phyloP scores from a whole-genome alignment of 257 asterid genomes.

The Ehretia macrophylla region DNA sequence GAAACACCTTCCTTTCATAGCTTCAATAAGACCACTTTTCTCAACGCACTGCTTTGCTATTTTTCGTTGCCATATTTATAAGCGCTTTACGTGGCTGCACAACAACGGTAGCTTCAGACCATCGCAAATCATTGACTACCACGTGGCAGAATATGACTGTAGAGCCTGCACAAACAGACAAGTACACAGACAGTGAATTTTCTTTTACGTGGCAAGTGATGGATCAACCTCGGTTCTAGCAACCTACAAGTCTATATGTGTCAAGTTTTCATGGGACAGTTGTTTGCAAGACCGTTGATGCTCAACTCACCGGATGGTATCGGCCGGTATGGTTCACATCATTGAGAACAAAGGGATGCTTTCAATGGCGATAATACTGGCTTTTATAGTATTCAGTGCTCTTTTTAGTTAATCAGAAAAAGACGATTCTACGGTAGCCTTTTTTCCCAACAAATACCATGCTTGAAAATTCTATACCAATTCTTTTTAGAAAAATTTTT shows the following conservation, averaged over 20 bases:
- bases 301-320: neutral
- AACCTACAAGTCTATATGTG: conserved; percentile 5
- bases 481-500: too few relatives aligned
- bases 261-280: conserved; percentile 9
- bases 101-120: neutral
- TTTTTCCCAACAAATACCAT: too few relatives aligned
- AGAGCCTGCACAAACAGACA: neutral
- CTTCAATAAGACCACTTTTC: neutral
- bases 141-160: neutral
- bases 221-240: conserved; percentile 1
- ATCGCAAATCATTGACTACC: neutral
- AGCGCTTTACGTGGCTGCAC: conserved; percentile 1
- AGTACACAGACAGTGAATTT: conserved; percentile 1
- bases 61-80: neutral
- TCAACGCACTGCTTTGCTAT: neutral
- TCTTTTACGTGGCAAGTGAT: conserved; percentile 18
- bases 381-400: too few relatives aligned
- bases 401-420: too few relatives aligned
- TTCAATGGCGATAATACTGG: too few relatives aligned
- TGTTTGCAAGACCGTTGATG: conserved; percentile 14
- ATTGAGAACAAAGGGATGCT: too few relatives aligned
- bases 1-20: conserved; percentile 6
- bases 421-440: too few relatives aligned
- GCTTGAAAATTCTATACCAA: too few relatives aligned
- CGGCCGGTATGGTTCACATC: too few relatives aligned